Conservation (phyloP, 768 basidiomycete genomes). For the Pisolithus albus region DNA sequence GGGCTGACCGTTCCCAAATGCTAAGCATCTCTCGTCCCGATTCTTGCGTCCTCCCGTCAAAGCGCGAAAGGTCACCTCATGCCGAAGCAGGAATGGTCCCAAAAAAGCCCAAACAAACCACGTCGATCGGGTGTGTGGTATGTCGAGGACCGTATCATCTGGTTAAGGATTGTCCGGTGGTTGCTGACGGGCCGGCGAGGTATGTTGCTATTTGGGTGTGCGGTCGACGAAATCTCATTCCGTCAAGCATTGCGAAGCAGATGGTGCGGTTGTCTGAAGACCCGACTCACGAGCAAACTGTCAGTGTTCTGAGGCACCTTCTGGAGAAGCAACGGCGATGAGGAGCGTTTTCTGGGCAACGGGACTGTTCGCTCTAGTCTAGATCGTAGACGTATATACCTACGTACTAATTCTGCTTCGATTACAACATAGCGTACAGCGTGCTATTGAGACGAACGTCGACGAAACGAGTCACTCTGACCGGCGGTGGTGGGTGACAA, state of each 20-base stretch:
- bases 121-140: conserved; percentile 34
- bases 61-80: conserved; percentile 31
- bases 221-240: conserved; percentile 1
- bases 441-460: no score
- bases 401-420: no score
- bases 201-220: conserved; percentile 19
- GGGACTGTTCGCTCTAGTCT: no score
- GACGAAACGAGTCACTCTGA: no score
- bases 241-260: conserved; percentile 35
- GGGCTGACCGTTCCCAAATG: no score
- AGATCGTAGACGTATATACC: no score
- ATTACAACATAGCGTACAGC: no score
- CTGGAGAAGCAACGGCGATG: conserved; percentile 31
- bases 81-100: conserved; percentile 17
- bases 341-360: not conserved
- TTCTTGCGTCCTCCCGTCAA: conserved; percentile 19
- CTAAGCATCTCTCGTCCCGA: no score
- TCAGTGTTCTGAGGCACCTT: conserved; percentile 34
- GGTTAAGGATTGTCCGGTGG: conserved; percentile 50
- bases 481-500: no score
- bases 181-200: conserved; percentile 49
- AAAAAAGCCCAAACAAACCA: conserved; percentile 35
- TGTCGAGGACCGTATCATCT: conserved; percentile 43
- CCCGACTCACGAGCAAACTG: conserved; percentile 29
- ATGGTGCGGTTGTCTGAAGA: conserved; percentile 40